phyloP scores from a whole-genome alignment of 2,329 filamentous ascomycete species.

The Exophiala spinifera region DNA sequence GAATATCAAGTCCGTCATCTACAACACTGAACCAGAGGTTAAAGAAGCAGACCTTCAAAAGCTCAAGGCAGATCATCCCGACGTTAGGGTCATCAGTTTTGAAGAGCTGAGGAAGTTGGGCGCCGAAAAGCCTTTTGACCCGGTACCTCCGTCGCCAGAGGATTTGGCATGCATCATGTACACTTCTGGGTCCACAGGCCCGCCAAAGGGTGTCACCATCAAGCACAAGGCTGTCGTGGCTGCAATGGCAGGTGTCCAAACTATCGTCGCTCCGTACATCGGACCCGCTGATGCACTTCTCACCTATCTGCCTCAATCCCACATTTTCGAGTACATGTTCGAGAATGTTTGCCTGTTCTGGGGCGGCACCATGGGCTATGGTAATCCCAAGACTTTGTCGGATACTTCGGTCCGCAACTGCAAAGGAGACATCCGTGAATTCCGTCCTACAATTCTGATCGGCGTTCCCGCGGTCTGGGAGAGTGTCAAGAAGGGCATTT shows the following conservation, averaged over 20 bases:
- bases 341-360: conserved; percentile 88
- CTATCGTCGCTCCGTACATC: conserved; percentile 73
- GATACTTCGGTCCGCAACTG: conserved; percentile 85
- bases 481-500: conserved; percentile 91
- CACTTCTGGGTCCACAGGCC: conserved; percentile 81
- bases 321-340: conserved; percentile 94
- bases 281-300: conserved; percentile 75
- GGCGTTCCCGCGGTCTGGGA: conserved; percentile 98
- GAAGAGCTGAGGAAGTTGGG: conserved; percentile 50
- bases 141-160: conserved; percentile 65
- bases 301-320: conserved; percentile 88
- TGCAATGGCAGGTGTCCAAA: conserved; percentile 76
- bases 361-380: conserved; percentile 90
- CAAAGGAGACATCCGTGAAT: conserved; percentile 88
- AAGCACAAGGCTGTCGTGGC: conserved; percentile 76
- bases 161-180: conserved; percentile 74
- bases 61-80: conserved; percentile 48
- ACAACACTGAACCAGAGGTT: conserved; percentile 51
- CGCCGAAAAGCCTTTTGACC: conserved; percentile 64
- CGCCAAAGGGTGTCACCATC: conserved; percentile 80
- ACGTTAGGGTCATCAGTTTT: conserved; percentile 51
- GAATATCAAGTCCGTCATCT: conserved; percentile 52
- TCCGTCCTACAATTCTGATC: conserved; percentile 83
- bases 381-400: conserved; percentile 82
- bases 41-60: conserved; percentile 50